These are phyloP conservation scores for Hysterangium stoloniferum DNA, from an alignment of 768 basidiomycete species.

Conservation along the genomic window DNA sequence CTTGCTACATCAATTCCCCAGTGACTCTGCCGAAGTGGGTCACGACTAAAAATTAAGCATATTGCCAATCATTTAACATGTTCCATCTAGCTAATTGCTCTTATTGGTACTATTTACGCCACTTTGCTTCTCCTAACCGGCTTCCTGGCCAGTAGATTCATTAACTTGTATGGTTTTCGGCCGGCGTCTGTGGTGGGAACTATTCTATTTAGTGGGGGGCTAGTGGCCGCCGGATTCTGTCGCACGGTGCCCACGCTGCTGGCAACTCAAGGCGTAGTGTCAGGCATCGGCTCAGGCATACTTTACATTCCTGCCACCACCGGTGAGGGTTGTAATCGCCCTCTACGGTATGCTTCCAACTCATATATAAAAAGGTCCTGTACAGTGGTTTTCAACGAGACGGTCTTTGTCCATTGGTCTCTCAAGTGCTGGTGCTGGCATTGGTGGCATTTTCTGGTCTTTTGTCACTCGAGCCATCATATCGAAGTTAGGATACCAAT, in stretches of 20 bases:
- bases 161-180: background rate
- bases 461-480: background rate
- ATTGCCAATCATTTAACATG: too few species aligned
- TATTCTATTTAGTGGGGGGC: background rate
- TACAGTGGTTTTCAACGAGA: background rate
- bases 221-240: constrained; percentile 1
- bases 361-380: background rate
- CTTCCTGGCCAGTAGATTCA: background rate
- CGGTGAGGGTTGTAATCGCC: background rate
- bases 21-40: background rate
- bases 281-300: background rate
- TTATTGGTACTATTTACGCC: background rate
- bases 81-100: background rate
- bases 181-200: background rate
- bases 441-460: background rate
- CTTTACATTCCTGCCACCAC: background rate
- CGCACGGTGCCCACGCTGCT: background rate
- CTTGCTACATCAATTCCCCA: constrained; percentile 4
- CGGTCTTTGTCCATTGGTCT: background rate
- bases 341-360: too few species aligned
- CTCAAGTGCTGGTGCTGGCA: background rate
- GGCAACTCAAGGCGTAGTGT: background rate
- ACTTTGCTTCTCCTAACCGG: background rate
- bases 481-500: background rate
- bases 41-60: background rate